phyloP scores from a whole-genome alignment of 371 early-diverging fungal species.

The Conidiobolus incongruus region DNA sequence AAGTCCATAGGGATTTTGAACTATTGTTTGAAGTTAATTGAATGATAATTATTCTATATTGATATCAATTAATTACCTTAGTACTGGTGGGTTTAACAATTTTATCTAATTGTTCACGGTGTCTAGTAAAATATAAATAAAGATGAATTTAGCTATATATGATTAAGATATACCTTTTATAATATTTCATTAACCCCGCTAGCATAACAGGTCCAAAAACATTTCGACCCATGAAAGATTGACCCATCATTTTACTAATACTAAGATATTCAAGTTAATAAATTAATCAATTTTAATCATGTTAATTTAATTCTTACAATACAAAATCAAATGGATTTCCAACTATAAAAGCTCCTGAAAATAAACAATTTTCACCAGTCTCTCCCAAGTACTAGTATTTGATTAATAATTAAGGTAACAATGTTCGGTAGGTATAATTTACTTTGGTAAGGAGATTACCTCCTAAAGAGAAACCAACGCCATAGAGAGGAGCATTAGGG shows the following conservation, averaged over 20 bases:
- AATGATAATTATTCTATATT: background rate
- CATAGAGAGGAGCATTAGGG: slow-evolving; percentile 42
- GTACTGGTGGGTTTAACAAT: background rate
- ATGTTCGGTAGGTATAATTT: slow-evolving; percentile 1
- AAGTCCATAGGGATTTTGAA: slow-evolving; percentile 34
- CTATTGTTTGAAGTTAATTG: background rate
- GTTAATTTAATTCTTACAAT: slow-evolving; percentile 11
- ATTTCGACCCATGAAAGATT: slow-evolving; percentile 24
- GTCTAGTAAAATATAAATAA: slow-evolving; percentile 8
- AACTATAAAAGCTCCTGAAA: slow-evolving; percentile 52
- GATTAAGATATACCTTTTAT: background rate
- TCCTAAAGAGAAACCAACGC: slow-evolving; percentile 74
- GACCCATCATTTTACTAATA: slow-evolving; percentile 9
- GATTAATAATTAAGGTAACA: background rate
- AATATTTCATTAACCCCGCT: background rate
- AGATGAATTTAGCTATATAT: background rate
- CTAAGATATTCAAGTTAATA: background rate
- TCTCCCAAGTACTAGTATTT: slow-evolving; percentile 50
- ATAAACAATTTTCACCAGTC: slow-evolving; percentile 45
- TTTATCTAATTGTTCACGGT: slow-evolving; percentile 5
- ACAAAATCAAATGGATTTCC: slow-evolving; percentile 68
- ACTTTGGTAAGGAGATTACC: slow-evolving; percentile 76
- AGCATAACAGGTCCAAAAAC: slow-evolving; percentile 16
- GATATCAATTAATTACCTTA: background rate
- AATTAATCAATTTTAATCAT: background rate